These are phyloP conservation scores for Zygosaccharomyces siamensis DNA, from an alignment of 805 yeast species.

Conservation along the genomic window DNA sequence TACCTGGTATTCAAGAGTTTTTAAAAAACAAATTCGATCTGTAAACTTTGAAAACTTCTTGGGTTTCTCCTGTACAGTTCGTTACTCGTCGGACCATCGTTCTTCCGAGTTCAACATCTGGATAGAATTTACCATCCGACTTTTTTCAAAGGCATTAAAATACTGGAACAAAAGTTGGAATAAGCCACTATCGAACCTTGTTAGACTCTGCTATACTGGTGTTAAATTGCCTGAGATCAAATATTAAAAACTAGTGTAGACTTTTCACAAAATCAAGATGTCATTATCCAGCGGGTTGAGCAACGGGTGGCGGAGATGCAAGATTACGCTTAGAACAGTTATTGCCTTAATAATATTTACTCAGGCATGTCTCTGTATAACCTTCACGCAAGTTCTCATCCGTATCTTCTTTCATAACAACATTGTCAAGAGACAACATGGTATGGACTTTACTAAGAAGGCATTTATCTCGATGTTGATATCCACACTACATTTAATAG, in stretches of 20 bases:
- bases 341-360: slow-evolving; percentile 24
- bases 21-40: no score
- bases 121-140: not conserved
- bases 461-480: slow-evolving; percentile 53
- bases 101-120: not conserved
- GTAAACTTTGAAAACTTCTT: no score
- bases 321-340: slow-evolving; percentile 15
- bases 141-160: not conserved
- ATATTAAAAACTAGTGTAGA: no score
- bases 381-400: slow-evolving; percentile 44
- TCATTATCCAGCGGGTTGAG: not conserved
- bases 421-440: slow-evolving; percentile 36
- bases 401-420: slow-evolving; percentile 17
- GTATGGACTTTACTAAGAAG: slow-evolving; percentile 51
- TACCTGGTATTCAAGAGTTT: no score
- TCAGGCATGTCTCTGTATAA: slow-evolving; percentile 43
- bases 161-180: no score
- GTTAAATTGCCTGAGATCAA: no score
- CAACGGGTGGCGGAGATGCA: slow-evolving; percentile 5
- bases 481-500: slow-evolving; percentile 45
- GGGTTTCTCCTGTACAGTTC: no score
- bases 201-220: no score
- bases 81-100: not conserved
- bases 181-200: no score
- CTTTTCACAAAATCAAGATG: not conserved